Conservation (phyloP, 164 flowering plant genomes). For the Brasenia schreberi region DNA sequence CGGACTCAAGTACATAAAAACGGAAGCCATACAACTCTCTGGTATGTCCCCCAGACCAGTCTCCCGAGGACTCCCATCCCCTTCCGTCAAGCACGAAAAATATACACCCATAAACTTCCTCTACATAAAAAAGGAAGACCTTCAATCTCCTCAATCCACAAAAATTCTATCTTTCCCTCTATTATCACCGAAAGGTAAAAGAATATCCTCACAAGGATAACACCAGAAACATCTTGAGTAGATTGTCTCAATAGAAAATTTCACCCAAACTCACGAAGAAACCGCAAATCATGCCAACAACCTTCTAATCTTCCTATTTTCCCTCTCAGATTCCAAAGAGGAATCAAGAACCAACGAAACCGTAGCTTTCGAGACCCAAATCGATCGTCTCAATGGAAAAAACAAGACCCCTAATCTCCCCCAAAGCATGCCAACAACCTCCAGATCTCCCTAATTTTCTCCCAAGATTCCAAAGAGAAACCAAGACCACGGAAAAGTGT, state of each 20-base stretch:
- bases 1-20: conserved; percentile 69
- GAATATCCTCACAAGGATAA: neutral
- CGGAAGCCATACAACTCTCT: conserved; percentile 93
- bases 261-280: neutral
- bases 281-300: no score
- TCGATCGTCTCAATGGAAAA: no score
- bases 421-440: no score
- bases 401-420: no score
- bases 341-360: no score
- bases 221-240: neutral
- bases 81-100: conserved; percentile 61
- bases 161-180: neutral
- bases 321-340: no score
- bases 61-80: conserved; percentile 27
- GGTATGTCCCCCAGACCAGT: conserved; percentile 97
- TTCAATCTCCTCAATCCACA: neutral
- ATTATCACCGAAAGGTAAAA: neutral
- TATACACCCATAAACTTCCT: conserved; percentile 25
- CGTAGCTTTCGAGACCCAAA: no score
- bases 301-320: no score
- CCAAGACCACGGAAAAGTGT: no score
- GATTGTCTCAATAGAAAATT: no score
- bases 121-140: neutral
- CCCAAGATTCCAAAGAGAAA: no score
- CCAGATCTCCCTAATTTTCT: no score